Evolutionary conservation across 2,329 filamentous ascomycete genomes (phyloP).

Genomic region (Exophiala phaeomuriformis): DNA sequence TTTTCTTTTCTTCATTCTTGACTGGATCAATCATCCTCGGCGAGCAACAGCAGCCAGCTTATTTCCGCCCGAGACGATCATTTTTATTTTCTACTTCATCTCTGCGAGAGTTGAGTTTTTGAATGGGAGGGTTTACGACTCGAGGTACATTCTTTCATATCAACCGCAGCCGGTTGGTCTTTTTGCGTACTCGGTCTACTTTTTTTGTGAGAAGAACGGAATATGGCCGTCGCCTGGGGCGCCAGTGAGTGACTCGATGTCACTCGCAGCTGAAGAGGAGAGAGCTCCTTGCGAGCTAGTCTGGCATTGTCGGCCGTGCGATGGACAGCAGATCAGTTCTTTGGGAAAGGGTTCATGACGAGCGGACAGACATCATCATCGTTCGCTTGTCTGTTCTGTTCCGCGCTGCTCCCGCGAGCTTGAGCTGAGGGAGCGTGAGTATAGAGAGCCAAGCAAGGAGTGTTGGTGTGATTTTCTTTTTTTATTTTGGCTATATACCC

Average conservation of each 20-base stretch:
- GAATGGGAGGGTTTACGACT: not conserved
- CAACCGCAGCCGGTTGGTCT: slow-evolving; percentile 16
- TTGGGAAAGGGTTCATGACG: too few relatives aligned
- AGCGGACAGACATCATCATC: too few relatives aligned
- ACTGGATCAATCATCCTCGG: slow-evolving; percentile 19
- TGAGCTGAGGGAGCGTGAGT: not conserved
- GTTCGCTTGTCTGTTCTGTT: not conserved
- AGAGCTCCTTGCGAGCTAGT: too few relatives aligned
- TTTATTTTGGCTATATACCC: not conserved
- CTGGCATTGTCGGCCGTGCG: too few relatives aligned
- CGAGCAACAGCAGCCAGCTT: slow-evolving; percentile 15
- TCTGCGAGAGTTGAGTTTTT: slow-evolving; percentile 15
- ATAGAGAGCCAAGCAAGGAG: not conserved
- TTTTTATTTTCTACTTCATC: slow-evolving; percentile 9
- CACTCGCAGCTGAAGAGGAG: not conserved
- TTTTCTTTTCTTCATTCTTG: slow-evolving; percentile 1
- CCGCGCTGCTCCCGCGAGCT: not conserved
- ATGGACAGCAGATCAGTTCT: too few relatives aligned
- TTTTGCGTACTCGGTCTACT: not conserved
- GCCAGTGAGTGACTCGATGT: slow-evolving; percentile 4
- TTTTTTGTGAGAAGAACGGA: not conserved
- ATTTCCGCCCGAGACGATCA: slow-evolving; percentile 2
- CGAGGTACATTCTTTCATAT: slow-evolving; percentile 2
- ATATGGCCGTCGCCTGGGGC: slow-evolving; percentile 5
- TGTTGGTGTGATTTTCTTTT: not conserved